A percentile compares a stretch with the other conserved stretches of the same genome.
Evolutionary conservation across 441 rosid genomes (phyloP).

Genomic region (Aleurites moluccanus): DNA sequence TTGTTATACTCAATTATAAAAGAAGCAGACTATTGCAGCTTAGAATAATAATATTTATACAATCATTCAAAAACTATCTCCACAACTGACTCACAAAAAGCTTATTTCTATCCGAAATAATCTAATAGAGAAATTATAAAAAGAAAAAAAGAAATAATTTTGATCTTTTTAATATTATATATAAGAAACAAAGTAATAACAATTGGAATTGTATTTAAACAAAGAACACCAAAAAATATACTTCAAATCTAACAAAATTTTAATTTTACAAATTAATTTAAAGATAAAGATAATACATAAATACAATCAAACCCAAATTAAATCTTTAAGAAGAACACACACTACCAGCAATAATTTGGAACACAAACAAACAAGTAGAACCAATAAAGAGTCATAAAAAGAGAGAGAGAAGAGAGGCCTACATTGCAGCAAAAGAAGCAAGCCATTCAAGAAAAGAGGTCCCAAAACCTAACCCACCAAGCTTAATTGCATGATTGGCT

Average conservation of each 20-base stretch:
- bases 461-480: conserved; percentile 65
- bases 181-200: neutral
- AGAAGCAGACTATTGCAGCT: neutral
- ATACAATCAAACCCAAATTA: neutral
- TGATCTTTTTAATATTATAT: too few species aligned
- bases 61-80: neutral
- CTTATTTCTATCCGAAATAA: neutral
- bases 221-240: neutral
- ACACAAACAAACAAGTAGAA: neutral
- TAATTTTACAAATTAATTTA: neutral
- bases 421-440: conserved; percentile 77
- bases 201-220: too few species aligned
- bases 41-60: neutral
- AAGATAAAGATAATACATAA: too few species aligned
- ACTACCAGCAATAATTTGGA: conserved; percentile 1
- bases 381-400: neutral
- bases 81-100: neutral
- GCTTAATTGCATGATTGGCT: conserved; percentile 50
- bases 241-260: neutral
- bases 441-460: conserved; percentile 68
- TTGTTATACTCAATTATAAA: neutral
- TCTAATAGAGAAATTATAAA: too few species aligned
- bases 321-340: neutral
- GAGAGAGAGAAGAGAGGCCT: conserved; percentile 1
- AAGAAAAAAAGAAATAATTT: neutral